These are phyloP conservation scores for Cunninghamia lanceolata DNA, from an alignment of 75 land plant species.

Conservation along the genomic window DNA sequence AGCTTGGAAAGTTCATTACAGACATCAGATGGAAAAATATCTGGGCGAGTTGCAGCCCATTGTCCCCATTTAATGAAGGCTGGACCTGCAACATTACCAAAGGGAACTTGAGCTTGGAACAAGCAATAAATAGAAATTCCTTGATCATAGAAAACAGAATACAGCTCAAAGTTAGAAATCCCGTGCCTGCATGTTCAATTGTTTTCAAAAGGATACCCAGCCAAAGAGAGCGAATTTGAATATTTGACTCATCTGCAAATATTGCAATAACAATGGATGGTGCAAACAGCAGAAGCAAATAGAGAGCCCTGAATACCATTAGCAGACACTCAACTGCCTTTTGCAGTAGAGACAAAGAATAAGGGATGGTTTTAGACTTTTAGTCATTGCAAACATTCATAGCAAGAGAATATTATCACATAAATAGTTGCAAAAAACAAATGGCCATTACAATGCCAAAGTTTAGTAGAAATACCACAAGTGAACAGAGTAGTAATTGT, in stretches of 20 bases:
- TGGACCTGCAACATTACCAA: constrained; percentile 72
- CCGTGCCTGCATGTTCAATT: background rate
- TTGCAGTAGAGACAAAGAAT: background rate
- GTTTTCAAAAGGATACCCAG: background rate
- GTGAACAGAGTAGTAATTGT: background rate
- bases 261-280: constrained; percentile 52
- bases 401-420: background rate
- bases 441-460: background rate
- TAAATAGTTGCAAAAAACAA: background rate
- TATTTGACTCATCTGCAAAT: constrained; percentile 30
- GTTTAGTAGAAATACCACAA: background rate
- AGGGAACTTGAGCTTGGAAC: constrained; percentile 39
- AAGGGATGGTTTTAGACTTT: background rate
- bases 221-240: background rate
- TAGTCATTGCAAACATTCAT: background rate
- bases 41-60: constrained; percentile 94
- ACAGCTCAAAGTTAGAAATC: background rate
- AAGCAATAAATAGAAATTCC: constrained; percentile 38
- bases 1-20: constrained; percentile 78
- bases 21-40: constrained; percentile 75
- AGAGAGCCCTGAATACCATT: constrained; percentile 33
- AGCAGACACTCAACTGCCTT: constrained; percentile 25
- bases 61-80: constrained; percentile 97
- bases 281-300: constrained; percentile 37
- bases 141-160: constrained; percentile 13